Base-by-base conservation (phyloP, 2,329 filamentous ascomycete genomes). In the Aspergillus glaucus region DNA sequence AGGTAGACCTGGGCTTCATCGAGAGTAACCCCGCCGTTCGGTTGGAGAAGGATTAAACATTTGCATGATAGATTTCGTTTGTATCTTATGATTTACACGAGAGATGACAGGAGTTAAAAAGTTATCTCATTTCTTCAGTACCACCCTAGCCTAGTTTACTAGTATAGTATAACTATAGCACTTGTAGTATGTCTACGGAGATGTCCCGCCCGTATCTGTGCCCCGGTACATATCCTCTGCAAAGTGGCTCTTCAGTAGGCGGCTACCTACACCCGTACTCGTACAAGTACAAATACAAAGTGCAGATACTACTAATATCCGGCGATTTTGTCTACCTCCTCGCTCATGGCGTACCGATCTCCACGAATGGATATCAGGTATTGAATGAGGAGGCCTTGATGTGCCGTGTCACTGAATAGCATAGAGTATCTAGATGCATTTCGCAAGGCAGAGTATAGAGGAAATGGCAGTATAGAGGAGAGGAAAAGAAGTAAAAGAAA, bases 1-100 rank as follows among this genome's bases (percentile, higher is more conserved):
- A 95, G 76, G 91, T 96, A 39, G 91, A 97, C 72, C 74, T 97
- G 65, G 84, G 84, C 64, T 96, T 96, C 75, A 90, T 98, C 59
- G 86, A 94, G 76, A 84, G 79, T 58, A 96, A 95, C 71, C 85
- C 92, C 9, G 93, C 92, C 17, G 91, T 97, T 52, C 80, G 92
- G 69, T 75, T 97, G 66, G 88, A 94, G 61, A 92, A 90, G 75
- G 81, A 89, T 60, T 92, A 82, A 63, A 32, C 24, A 2, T 15
- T 28, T 19, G 42, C 21, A 68, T 43, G 32, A 43, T 46, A 47
- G 37, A 34, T 47, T 50, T 24, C 56, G 54, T 55, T 48, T 51
- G 57, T 57, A 48, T 54, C 55, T 45, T 26, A 45, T 45, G 44
- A 45, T 24, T 45, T 45, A 39, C 44, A 22, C 22, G 44, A 32